A percentile compares a stretch with the other conserved stretches of the same genome.
These are phyloP conservation scores for Amylocarpus encephaloides DNA, from an alignment of 2,329 filamentous ascomycete species.

Conservation along the genomic window DNA sequence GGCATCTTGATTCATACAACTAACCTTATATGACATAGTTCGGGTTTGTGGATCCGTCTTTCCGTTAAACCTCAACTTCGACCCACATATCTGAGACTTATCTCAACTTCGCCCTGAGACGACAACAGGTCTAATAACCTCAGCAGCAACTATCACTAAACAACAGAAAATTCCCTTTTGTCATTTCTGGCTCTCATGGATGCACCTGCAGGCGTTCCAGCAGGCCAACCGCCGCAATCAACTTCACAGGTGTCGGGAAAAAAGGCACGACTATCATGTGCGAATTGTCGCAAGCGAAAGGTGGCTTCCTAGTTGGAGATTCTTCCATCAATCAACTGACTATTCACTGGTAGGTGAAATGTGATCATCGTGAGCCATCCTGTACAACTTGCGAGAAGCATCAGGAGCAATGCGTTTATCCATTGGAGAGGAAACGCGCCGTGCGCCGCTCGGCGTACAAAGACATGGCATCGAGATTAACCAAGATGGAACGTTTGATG, in stretches of 20 bases:
- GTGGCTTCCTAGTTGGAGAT: neutral
- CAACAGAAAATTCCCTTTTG: too few species aligned
- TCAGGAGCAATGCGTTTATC: conserved; percentile 10
- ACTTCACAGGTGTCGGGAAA: conserved; percentile 3
- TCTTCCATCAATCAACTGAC: neutral
- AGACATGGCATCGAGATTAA: conserved; percentile 15
- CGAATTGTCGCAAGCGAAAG: conserved; percentile 14
- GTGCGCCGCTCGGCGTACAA: conserved; percentile 15
- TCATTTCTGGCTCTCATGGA: too few species aligned
- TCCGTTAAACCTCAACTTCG: too few species aligned
- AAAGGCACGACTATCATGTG: conserved; percentile 9
- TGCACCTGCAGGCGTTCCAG: neutral
- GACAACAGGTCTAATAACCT: too few species aligned
- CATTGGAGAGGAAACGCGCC: conserved; percentile 9
- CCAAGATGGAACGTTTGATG: conserved; percentile 16
- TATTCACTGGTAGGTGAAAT: conserved; percentile 8
- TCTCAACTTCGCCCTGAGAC: too few species aligned
- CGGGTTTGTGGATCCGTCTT: too few species aligned
- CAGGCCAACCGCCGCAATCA: neutral
- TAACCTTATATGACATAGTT: too few species aligned
- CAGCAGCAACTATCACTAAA: too few species aligned
- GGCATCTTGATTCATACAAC: too few species aligned
- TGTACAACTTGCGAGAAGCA: conserved; percentile 12
- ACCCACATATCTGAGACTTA: too few species aligned
- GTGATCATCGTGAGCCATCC: conserved; percentile 10